phyloP scores from a whole-genome alignment of 306 rosid genomes.

The Medicago truncatula region DNA sequence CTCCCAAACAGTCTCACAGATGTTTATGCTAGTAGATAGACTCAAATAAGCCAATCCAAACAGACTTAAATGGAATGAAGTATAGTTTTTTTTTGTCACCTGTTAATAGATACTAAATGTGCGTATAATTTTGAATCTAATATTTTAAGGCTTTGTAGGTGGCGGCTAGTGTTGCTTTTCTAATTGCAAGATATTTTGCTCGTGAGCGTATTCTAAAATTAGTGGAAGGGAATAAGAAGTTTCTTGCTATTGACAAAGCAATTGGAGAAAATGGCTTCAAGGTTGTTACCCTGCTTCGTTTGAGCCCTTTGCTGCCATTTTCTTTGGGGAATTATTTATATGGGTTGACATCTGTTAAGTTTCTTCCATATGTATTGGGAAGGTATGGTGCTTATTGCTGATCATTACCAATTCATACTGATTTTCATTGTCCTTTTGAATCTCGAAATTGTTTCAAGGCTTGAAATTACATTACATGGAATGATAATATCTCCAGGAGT shows the following conservation, averaged over 20 bases:
- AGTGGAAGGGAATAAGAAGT: conserved; percentile 93
- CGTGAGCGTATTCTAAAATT: conserved; percentile 94
- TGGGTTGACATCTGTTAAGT: conserved; percentile 95
- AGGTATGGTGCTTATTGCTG: conserved; percentile 55
- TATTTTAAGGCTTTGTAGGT: conserved; percentile 60
- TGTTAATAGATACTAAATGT: conserved; percentile 7
- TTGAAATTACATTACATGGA: no score
- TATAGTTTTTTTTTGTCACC: not conserved
- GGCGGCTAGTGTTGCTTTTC: conserved; percentile 94
- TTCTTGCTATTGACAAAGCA: conserved; percentile 95
- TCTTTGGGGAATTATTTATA: conserved; percentile 94
- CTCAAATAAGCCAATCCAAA: no score
- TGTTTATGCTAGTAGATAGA: no score
- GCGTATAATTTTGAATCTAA: conserved; percentile 23
- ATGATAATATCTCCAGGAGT: no score
- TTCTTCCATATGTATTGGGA: conserved; percentile 93
- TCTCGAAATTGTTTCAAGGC: not conserved
- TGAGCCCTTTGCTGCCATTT: conserved; percentile 98
- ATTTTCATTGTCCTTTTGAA: conserved; percentile 9
- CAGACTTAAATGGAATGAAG: not conserved
- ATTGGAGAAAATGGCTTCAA: conserved; percentile 93
- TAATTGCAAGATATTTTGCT: conserved; percentile 96
- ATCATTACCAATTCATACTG: conserved; percentile 4
- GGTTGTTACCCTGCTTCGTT: conserved; percentile 93
- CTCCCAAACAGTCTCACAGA: no score